A percentile compares a stretch with the other conserved stretches of the same genome.
phyloP scores from a whole-genome alignment of 768 basidiomycete genomes.

The Suillus luteus region DNA sequence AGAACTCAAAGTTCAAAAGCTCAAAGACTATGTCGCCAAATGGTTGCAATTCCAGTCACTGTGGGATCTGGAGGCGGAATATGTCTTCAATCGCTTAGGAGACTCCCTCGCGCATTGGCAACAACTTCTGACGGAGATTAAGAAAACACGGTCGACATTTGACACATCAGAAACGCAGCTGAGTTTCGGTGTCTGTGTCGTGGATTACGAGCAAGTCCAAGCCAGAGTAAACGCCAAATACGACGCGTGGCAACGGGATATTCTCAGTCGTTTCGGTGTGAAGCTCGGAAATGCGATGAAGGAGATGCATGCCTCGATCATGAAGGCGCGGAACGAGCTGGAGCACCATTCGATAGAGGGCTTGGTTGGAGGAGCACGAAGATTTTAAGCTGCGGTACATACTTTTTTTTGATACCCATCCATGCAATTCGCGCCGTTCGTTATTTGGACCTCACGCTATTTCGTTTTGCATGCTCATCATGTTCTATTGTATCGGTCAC shows the following conservation, averaged over 20 bases:
- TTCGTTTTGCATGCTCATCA: constrained; percentile 4
- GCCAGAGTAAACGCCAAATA: constrained; percentile 98
- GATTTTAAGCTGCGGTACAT: constrained; percentile 1
- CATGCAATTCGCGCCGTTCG: constrained; percentile 5
- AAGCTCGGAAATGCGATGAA: constrained; percentile 96
- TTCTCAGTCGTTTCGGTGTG: constrained; percentile 86
- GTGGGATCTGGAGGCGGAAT: constrained; percentile 97
- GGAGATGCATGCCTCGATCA: constrained; percentile 92
- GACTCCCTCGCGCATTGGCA: constrained; percentile 95
- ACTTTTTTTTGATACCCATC: constrained; percentile 1
- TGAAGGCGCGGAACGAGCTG: constrained; percentile 92
- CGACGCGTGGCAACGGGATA: constrained; percentile 96
- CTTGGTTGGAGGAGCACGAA: constrained; percentile 52
- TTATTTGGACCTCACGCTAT: constrained; percentile 3
- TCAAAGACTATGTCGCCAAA: constrained; percentile 91
- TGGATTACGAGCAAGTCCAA: constrained; percentile 98
- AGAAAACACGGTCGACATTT: constrained; percentile 93
- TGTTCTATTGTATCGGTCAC: constrained; percentile 7
- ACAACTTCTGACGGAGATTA: constrained; percentile 94
- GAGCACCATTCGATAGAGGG: constrained; percentile 98
- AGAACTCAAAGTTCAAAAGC: constrained; percentile 83
- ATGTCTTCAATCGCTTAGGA: constrained; percentile 93
- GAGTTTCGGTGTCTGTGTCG: constrained; percentile 88
- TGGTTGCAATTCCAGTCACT: constrained; percentile 99
- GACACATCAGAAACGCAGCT: constrained; percentile 95